Base-by-base conservation (phyloP, 768 basidiomycete genomes). In the Trametes elegans region DNA sequence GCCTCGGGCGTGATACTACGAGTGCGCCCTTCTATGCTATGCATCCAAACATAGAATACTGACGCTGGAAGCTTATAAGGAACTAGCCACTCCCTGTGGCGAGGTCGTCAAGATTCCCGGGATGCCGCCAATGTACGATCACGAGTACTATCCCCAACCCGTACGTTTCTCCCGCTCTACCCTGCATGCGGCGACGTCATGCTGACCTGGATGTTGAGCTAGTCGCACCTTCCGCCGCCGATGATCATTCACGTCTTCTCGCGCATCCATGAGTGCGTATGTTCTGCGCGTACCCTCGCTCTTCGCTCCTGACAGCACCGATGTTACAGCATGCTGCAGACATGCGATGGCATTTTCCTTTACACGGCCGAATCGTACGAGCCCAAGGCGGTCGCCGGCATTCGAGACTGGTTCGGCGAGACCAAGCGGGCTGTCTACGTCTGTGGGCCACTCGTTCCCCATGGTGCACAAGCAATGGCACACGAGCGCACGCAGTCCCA, bases 81-180 rank as follows among this genome's bases (percentile, higher is more conserved):
- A 57, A 19, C 42, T 21, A 1, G 48, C 44, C 5, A 7, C 14
- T 1, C 21, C 24, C 4, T 46, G 23, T 2, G 64, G 53, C 9
- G 42, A 55, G 6, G 26, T 65, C n/a, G 45, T 64, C 2, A 18
- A 34, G 1, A 29, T 59, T 6, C 64, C 64, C 1, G 62, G 62
- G 0, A 21, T 65, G 23, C 64, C 64, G 24, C 53, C 59, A 6
- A 62, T 66, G 54, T 63, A 64, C 23, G 55, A 61, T 36, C 57
- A 64, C 31, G 65, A 64, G 43, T 36, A 52, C 24, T 19, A 49
- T 18, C 62, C 64, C 7, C 66, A 65, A 39, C 24, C 53, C 3
- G 64, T 64, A n/a, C 34, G 55, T 50, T 16, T 18, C 24, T n/a
- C 19, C 11, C 32, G 9, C 16, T 24, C 13, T 9, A 18, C 18